phyloP scores from a whole-genome alignment of 23 red algal genomes.

The Gracilaria domingensis region DNA sequence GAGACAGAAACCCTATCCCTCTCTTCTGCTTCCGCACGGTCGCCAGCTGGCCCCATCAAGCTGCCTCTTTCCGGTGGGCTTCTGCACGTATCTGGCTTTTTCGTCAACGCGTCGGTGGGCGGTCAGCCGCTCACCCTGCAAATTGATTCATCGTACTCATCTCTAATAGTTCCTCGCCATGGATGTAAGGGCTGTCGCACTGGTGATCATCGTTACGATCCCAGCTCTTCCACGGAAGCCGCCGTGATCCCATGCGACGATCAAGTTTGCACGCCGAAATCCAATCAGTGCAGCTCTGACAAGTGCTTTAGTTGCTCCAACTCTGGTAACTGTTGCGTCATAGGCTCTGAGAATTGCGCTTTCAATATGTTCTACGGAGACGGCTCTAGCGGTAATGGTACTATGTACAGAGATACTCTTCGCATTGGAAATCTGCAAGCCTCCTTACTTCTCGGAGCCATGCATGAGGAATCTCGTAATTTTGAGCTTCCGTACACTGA shows the following conservation, averaged over 20 bases:
- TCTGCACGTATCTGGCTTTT: slow-evolving; percentile 66
- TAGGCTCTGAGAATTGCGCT: slow-evolving; percentile 27
- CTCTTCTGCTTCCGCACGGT: background rate
- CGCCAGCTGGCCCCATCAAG: background rate
- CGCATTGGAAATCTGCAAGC: slow-evolving; percentile 16
- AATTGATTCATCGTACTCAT: slow-evolving; percentile 49
- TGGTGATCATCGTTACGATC: slow-evolving; percentile 61
- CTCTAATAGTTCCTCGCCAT: slow-evolving; percentile 46
- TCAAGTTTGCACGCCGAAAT: slow-evolving; percentile 14
- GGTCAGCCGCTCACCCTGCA: slow-evolving; percentile 64
- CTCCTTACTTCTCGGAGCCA: slow-evolving; percentile 50
- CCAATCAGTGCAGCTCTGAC: slow-evolving; percentile 23
- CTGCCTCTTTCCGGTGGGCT: slow-evolving; percentile 68
- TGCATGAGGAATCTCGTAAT: slow-evolving; percentile 52
- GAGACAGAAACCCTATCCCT: background rate
- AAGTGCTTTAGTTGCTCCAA: slow-evolving; percentile 55
- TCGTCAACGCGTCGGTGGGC: slow-evolving; percentile 59
- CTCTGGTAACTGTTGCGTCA: slow-evolving; percentile 57
- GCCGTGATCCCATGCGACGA: slow-evolving; percentile 44
- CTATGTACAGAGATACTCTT: slow-evolving; percentile 46
- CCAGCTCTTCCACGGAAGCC: slow-evolving; percentile 34
- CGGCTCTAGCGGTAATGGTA: slow-evolving; percentile 59
- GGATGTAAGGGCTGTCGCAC: slow-evolving; percentile 67
- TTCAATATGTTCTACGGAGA: slow-evolving; percentile 68
- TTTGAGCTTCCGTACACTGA: slow-evolving; percentile 59